phyloP scores from a whole-genome alignment of 306 rosid species.

The Clitoria ternatea region DNA sequence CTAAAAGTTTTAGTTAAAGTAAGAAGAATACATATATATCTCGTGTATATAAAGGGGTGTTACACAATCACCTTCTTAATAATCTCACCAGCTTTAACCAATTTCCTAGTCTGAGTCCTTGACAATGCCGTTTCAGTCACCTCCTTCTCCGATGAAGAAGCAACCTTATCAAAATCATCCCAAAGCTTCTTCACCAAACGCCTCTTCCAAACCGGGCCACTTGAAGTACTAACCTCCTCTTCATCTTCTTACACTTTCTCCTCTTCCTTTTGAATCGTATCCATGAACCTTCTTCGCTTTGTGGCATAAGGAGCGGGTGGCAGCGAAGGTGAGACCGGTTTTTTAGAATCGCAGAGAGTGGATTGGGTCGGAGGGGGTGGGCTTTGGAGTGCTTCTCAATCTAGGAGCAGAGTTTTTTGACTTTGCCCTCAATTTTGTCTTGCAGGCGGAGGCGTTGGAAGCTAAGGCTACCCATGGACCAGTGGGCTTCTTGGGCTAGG shows the following conservation, averaged over 20 bases:
- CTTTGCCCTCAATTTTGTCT: conserved; percentile 79
- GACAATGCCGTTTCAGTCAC: background rate
- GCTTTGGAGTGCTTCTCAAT: conserved; percentile 27
- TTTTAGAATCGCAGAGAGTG: background rate
- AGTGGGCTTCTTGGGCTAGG: conserved; percentile 85
- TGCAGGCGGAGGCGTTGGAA: conserved; percentile 68
- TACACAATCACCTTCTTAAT: conserved; percentile 41
- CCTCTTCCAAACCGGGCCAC: conserved; percentile 27
- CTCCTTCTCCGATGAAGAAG: conserved; percentile 39
- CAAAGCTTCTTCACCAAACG: conserved; percentile 76
- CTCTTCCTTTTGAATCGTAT: conserved; percentile 34
- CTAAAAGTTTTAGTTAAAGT: too few relatives aligned
- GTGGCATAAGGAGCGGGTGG: conserved; percentile 63
- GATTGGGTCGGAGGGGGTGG: background rate
- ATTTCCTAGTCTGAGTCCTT: conserved; percentile 28
- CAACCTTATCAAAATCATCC: conserved; percentile 80
- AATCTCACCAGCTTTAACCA: conserved; percentile 14
- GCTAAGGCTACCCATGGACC: conserved; percentile 94
- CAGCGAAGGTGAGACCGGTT: conserved; percentile 33
- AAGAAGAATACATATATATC: too few relatives aligned
- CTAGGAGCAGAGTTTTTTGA: conserved; percentile 55
- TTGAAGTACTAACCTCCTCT: background rate
- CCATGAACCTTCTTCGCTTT: conserved; percentile 46
- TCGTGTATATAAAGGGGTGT: too few relatives aligned
- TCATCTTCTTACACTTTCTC: conserved; percentile 9